Evolutionary conservation across 441 rosid species (phyloP).

Genomic region (Kokia cookei): DNA sequence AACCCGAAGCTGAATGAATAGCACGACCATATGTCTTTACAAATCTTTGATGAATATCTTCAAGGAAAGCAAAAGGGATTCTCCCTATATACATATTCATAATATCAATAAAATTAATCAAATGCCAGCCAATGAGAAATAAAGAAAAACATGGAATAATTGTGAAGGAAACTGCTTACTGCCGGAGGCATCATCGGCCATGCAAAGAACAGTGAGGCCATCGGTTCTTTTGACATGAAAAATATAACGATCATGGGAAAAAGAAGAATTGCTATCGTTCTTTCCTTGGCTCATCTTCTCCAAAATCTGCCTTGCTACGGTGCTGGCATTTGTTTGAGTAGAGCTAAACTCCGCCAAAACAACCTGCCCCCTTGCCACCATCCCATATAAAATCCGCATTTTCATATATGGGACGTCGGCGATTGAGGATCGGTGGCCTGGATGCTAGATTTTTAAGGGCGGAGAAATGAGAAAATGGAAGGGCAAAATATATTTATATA

Average conservation of each 20-base stretch:
- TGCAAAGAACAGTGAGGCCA: constrained; percentile 37
- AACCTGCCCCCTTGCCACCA: constrained; percentile 35
- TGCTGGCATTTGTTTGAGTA: constrained; percentile 26
- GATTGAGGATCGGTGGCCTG: not conserved
- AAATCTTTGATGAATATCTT: constrained; percentile 34
- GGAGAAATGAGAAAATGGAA: not conserved
- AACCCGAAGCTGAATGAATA: constrained; percentile 27
- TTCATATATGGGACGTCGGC: not conserved
- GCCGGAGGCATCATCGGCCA: constrained; percentile 34
- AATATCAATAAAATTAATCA: not conserved
- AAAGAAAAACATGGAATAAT: too few species aligned
- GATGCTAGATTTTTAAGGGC: not conserved
- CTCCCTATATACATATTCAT: constrained; percentile 20
- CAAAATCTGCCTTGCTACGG: constrained; percentile 24
- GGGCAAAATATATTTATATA: not conserved
- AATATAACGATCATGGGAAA: constrained; percentile 37
- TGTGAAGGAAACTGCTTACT: not conserved
- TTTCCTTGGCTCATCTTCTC: constrained; percentile 16
- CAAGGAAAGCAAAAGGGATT: constrained; percentile 33
- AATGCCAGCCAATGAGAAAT: not conserved
- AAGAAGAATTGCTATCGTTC: constrained; percentile 25
- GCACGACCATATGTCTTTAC: constrained; percentile 32
- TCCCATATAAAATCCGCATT: constrained; percentile 32
- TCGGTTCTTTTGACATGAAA: constrained; percentile 33
- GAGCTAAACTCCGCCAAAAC: constrained; percentile 31